These are phyloP conservation scores for Triadica sebifera DNA, from an alignment of 345 rosid species.

Conservation along the genomic window DNA sequence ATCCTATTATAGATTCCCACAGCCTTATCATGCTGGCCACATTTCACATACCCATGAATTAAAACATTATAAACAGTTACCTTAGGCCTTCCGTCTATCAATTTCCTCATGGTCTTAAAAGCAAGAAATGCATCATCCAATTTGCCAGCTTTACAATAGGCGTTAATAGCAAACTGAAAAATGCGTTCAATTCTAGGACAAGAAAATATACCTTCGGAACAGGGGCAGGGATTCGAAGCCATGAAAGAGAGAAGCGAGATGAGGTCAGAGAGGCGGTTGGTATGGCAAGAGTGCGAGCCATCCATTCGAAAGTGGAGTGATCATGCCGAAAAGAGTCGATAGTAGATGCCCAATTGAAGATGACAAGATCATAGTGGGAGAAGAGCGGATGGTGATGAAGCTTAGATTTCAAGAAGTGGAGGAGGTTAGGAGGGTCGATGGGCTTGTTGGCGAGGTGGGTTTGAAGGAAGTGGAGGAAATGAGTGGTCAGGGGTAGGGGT, in stretches of 20 bases:
- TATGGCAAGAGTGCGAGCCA: conserved; percentile 64
- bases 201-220: conserved; percentile 84
- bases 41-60: conserved; percentile 70
- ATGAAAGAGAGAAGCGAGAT: conserved; percentile 53
- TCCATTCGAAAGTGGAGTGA: conserved; percentile 74
- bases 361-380: conserved; percentile 70
- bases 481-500: conserved; percentile 48
- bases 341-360: conserved; percentile 75
- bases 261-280: conserved; percentile 61
- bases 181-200: conserved; percentile 68
- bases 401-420: conserved; percentile 66
- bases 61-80: conserved; percentile 56
- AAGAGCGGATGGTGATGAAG: conserved; percentile 70
- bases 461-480: conserved; percentile 53
- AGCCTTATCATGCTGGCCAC: conserved; percentile 47
- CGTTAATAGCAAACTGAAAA: conserved; percentile 50
- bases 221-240: conserved; percentile 68
- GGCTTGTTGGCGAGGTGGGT: conserved; percentile 47
- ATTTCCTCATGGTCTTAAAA: conserved; percentile 62
- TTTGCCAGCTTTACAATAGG: conserved; percentile 57
- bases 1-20: conserved; percentile 53
- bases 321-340: conserved; percentile 78
- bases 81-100: conserved; percentile 68
- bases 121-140: conserved; percentile 50
- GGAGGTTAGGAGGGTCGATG: conserved; percentile 48